phyloP scores from a whole-genome alignment of 495 filamentous ascomycete species.

The Xylaria castorea region DNA sequence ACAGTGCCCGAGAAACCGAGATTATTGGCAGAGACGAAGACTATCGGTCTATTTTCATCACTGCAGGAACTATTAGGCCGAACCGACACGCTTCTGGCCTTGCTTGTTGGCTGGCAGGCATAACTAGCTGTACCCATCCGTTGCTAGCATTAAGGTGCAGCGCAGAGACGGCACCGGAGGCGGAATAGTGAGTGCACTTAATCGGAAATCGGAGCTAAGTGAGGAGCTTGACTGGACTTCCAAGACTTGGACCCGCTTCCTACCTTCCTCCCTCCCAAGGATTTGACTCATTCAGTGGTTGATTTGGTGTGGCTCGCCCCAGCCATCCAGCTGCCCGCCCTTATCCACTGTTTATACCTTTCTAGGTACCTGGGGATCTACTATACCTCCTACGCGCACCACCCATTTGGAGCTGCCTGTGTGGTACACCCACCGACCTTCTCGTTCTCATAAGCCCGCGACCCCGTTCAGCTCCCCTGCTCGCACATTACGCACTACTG shows the following conservation, averaged over 20 bases:
- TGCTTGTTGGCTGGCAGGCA: neutral
- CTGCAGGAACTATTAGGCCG: neutral
- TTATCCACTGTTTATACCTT: neutral
- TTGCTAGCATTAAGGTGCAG: conserved; percentile 5
- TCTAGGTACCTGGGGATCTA: conserved; percentile 10
- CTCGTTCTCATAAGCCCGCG: neutral
- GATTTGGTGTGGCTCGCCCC: conserved; percentile 16
- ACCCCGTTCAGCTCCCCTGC: conserved; percentile 4
- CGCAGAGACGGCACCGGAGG: conserved; percentile 3
- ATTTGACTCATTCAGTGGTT: conserved; percentile 21
- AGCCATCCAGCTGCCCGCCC: conserved; percentile 1
- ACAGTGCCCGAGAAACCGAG: conserved; percentile 8
- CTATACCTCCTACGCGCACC: neutral
- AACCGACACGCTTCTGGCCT: neutral
- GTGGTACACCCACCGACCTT: neutral
- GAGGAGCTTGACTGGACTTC: conserved; percentile 1
- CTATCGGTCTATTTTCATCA: neutral
- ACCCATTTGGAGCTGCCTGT: neutral
- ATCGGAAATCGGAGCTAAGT: conserved; percentile 18
- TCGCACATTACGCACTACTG: conserved; percentile 16
- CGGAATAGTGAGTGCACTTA: neutral
- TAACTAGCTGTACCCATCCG: no score
- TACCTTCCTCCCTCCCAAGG: neutral
- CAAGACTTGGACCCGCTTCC: conserved; percentile 11
- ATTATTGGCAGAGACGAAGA: conserved; percentile 10